Evolutionary conservation across 78 protist species (phyloP).

Genomic region (Polysphondylium violaceum): DNA sequence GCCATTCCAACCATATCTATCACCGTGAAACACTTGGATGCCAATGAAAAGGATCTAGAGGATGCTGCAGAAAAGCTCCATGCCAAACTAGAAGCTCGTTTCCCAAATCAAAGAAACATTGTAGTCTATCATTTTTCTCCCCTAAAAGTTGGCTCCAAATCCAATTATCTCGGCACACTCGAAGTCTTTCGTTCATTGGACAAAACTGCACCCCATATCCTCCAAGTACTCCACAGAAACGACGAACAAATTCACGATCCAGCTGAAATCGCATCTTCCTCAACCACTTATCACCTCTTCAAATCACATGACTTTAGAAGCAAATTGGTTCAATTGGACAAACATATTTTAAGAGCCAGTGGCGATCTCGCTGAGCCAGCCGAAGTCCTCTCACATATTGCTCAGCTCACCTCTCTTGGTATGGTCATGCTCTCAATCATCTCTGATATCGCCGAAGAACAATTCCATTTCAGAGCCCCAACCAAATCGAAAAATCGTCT

Average conservation of each 20-base stretch:
- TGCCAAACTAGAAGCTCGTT: conserved; percentile 18
- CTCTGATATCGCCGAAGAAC: conserved; percentile 73
- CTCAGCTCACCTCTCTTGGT: background rate
- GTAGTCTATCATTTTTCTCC: conserved; percentile 18
- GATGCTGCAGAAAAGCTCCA: background rate
- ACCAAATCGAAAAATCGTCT: conserved; percentile 47
- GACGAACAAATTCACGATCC: conserved; percentile 28
- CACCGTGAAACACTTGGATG: background rate
- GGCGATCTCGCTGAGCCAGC: background rate
- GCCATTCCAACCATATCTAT: conserved; percentile 33
- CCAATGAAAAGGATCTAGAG: background rate
- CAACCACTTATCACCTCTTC: conserved; percentile 16
- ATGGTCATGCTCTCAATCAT: conserved; percentile 20
- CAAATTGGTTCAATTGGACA: conserved; percentile 25
- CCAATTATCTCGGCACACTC: conserved; percentile 3
- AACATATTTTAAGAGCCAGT: background rate
- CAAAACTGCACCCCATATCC: conserved; percentile 30
- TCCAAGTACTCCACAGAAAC: background rate
- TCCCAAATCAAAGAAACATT: conserved; percentile 66
- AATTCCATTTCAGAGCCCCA: conserved; percentile 37
- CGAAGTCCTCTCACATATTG: background rate
- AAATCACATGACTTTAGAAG: conserved; percentile 29
- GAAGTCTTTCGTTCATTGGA: conserved; percentile 68
- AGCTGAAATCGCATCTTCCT: background rate
- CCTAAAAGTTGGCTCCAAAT: background rate